Base-by-base conservation (phyloP, 805 yeast species). In the Limtongia smithiae region DNA sequence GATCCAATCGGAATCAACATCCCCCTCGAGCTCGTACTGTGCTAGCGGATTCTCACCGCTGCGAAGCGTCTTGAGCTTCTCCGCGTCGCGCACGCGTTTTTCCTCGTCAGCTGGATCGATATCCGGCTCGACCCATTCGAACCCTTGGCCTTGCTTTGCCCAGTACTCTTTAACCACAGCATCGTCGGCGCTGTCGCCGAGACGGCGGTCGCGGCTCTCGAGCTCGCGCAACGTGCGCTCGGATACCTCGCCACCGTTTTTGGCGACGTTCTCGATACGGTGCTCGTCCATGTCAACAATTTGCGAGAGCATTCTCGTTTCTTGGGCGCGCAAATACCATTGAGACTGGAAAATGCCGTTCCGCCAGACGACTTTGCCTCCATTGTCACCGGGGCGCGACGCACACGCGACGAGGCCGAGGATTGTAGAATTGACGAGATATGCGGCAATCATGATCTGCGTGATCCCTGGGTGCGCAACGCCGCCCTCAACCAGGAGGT, bases 121-220 rank as follows among this genome's bases (percentile, higher is more conserved):
- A 63, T 86, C 95, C 0, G 95, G 95, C 62, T 86, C 95, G 11
- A 78, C 82, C 95, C 95, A 86, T 52, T 82, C 85, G 62, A 85
- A 86, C 12, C 88, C 89, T 46, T 83, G 90, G 27, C 95, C 95
- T 6, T 87, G 85, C 36, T 83, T 75, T 62, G 85, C 79, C 95
- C 95, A 86, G 68, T 85, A 86, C 59, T 88, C 94, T 62, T 85
- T 84, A 58, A 86, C 60, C 70, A 80, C 73, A 40, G 78, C 63
- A 52, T 86, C 94, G 51, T 79, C 82, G 47, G 81, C 79, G 40
- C 83, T 80, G 58, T 79, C 70, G 5, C 67, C 65, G 25, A 71
- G 65, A 17, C 71, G 57, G 55, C 78, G 62, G 24, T 62, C 55
- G 8, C 73, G 63, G 17, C 46, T 49, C 24, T 55, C 52, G 18